Base-by-base conservation (phyloP, 78 protist genomes). In the Dictyostelium capitatum region DNA sequence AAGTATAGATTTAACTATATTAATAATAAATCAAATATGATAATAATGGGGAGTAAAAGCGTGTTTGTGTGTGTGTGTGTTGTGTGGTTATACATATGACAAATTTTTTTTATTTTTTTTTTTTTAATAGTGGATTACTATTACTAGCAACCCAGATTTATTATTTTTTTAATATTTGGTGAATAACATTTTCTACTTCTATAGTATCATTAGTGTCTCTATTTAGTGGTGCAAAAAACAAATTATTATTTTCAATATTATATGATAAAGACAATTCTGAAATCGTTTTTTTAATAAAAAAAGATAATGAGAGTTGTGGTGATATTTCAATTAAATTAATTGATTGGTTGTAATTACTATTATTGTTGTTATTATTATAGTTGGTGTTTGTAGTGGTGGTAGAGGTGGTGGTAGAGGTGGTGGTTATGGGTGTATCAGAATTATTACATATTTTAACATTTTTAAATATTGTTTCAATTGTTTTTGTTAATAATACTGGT, bases 401-500 rank as follows among this genome's bases (percentile, higher is more conserved):
- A 59, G 20, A 9, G 25, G 43, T 37, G 43, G 2, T 37, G 2
- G 43, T 37, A 2, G 43, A 2, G 43, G 43, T 37, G 43, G 17
- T 19, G 20, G 23, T 57, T 64, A 64, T 64, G 12, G 30, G 6
- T 64, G 6, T 28, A 57, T 19, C 20, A n/a, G 25, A 23, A n/a
- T 19, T 59, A 65, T 65, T 65, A 15, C 30, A 15, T 32, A 32
- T 28, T 28, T 67, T 11, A 32, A 67, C 8, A 4, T 67, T 15
- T 30, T 28, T 67, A 32, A 67, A 67, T 67, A 67, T 67, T 32
- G 2, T 79, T 51, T 79, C 30, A 47, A 62, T 54, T 37, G 83
- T 19, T 54, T 79, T n/a, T 32, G 32, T n/a, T 9, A 79, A 56
- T 32, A 50, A 5, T 17, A 59, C 65, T 43, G 83, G 83, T 46